Conservation (phyloP, 768 basidiomycete genomes). For the Boletales sp. region DNA sequence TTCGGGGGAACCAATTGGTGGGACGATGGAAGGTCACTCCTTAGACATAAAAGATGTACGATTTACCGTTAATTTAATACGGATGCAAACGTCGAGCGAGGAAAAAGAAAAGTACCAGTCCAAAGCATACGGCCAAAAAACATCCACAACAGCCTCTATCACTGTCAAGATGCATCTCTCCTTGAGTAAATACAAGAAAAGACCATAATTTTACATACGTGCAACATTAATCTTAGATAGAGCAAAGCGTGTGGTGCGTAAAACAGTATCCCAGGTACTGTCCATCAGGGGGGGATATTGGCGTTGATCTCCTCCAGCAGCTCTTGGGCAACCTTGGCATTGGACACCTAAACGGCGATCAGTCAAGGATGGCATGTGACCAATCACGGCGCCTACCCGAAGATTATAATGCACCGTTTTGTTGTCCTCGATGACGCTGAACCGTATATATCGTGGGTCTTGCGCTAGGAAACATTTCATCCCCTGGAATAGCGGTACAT, state of each 20-base stretch:
- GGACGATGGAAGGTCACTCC: constrained; percentile 65
- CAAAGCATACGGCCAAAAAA: not conserved
- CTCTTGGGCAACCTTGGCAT: constrained; percentile 67
- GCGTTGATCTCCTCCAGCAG: constrained; percentile 53
- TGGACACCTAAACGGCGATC: constrained; percentile 48
- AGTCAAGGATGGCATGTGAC: not conserved
- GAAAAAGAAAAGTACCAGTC: constrained; percentile 5
- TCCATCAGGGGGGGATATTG: constrained; percentile 37
- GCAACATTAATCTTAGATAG: constrained; percentile 34
- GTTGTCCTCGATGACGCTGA: constrained; percentile 66
- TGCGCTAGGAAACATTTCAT: constrained; percentile 72
- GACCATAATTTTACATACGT: constrained; percentile 29
- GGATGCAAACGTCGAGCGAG: constrained; percentile 9
- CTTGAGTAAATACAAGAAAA: constrained; percentile 28
- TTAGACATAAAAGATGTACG: constrained; percentile 19
- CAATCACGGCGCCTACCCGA: constrained; percentile 44
- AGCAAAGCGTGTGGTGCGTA: constrained; percentile 17
- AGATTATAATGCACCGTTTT: constrained; percentile 69
- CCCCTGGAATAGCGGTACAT: constrained; percentile 72
- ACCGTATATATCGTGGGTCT: constrained; percentile 75
- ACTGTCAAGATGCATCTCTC: constrained; percentile 18
- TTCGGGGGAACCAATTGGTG: constrained; percentile 75
- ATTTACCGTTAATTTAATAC: constrained; percentile 26
- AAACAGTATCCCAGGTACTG: constrained; percentile 2
- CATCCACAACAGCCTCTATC: constrained; percentile 19